A percentile compares a stretch with the other conserved stretches of the same genome.
Evolutionary conservation across 208 protist genomes (phyloP).

Genomic region (Acanthamoeba royreba): DNA sequence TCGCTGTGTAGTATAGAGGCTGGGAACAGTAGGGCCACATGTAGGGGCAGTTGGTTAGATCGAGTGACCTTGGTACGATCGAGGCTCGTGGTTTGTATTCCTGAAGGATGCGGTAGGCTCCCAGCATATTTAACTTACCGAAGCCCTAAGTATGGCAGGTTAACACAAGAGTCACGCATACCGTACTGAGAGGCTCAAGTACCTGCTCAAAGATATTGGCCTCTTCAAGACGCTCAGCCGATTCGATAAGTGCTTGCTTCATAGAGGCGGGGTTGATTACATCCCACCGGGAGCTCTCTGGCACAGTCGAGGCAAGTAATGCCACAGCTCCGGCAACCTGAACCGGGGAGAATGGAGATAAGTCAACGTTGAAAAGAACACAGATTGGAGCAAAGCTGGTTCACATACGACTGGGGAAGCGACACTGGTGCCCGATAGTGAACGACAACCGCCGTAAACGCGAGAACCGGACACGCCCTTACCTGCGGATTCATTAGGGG

Average conservation of each 20-base stretch:
- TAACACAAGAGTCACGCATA: background rate
- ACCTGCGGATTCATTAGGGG: background rate
- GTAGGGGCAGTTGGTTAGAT: slow-evolving; percentile 81
- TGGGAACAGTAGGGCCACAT: slow-evolving; percentile 93
- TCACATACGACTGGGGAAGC: slow-evolving; percentile 87
- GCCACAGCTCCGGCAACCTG: slow-evolving; percentile 87
- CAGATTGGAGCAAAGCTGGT: background rate
- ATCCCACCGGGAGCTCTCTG: background rate
- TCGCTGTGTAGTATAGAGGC: slow-evolving; percentile 77
- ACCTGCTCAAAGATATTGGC: slow-evolving; percentile 81
- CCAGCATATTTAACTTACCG: slow-evolving; percentile 79
- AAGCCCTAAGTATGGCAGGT: slow-evolving; percentile 55
- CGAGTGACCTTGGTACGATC: slow-evolving; percentile 65
- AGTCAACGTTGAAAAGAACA: background rate
- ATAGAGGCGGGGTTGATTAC: slow-evolving; percentile 80
- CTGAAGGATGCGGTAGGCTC: slow-evolving; percentile 55
- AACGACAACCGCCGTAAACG: slow-evolving; percentile 66
- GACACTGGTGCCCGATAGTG: slow-evolving; percentile 91
- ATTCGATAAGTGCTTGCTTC: slow-evolving; percentile 83
- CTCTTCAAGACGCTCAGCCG: slow-evolving; percentile 49
- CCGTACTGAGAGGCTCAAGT: background rate
- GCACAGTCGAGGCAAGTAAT: slow-evolving; percentile 73
- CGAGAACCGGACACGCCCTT: slow-evolving; percentile 59
- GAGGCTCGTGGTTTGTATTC: slow-evolving; percentile 63
- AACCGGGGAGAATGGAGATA: background rate